These are phyloP conservation scores for Lichtheimia corymbifera DNA, from an alignment of 371 early-diverging fungal species.

Conservation along the genomic window DNA sequence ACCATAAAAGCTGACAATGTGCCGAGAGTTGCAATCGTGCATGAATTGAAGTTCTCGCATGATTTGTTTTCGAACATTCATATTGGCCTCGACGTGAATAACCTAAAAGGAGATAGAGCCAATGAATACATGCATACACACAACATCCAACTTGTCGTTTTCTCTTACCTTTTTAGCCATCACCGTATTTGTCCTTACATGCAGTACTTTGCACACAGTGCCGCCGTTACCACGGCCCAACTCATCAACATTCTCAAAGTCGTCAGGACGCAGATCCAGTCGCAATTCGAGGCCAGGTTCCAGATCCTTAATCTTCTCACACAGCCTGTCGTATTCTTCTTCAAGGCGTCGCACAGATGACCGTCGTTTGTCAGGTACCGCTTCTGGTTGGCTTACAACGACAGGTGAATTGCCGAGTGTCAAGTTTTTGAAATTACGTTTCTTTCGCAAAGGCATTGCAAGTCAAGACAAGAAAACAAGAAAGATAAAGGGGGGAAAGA, in stretches of 20 bases:
- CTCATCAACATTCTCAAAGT: slow-evolving; percentile 77
- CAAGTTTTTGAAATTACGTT: slow-evolving; percentile 75
- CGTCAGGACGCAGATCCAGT: slow-evolving; percentile 81
- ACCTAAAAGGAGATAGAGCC: slow-evolving; percentile 38
- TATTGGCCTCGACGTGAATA: slow-evolving; percentile 76
- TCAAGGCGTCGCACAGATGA: slow-evolving; percentile 21
- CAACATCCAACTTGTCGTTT: slow-evolving; percentile 2
- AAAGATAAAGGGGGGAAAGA: not conserved
- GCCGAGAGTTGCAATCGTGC: slow-evolving; percentile 81
- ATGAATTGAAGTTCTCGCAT: slow-evolving; percentile 86
- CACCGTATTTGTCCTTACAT: slow-evolving; percentile 74
- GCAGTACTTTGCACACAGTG: slow-evolving; percentile 77
- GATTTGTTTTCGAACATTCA: slow-evolving; percentile 78
- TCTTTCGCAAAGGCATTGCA: slow-evolving; percentile 75
- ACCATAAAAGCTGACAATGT: slow-evolving; percentile 90
- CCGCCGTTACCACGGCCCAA: slow-evolving; percentile 89
- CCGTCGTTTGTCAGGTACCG: slow-evolving; percentile 14
- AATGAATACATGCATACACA: not conserved
- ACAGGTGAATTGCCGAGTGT: slow-evolving; percentile 54
- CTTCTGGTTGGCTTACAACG: slow-evolving; percentile 22
- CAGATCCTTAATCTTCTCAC: slow-evolving; percentile 56
- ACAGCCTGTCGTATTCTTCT: slow-evolving; percentile 35
- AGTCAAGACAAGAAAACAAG: slow-evolving; percentile 60
- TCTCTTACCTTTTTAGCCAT: slow-evolving; percentile 83
- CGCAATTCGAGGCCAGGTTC: slow-evolving; percentile 77